Evolutionary conservation across 192 early-diverging fungal species (phyloP), one percentile per base, ranked within the genome.

Genomic region (Linnemannia schmuckeri): DNA sequence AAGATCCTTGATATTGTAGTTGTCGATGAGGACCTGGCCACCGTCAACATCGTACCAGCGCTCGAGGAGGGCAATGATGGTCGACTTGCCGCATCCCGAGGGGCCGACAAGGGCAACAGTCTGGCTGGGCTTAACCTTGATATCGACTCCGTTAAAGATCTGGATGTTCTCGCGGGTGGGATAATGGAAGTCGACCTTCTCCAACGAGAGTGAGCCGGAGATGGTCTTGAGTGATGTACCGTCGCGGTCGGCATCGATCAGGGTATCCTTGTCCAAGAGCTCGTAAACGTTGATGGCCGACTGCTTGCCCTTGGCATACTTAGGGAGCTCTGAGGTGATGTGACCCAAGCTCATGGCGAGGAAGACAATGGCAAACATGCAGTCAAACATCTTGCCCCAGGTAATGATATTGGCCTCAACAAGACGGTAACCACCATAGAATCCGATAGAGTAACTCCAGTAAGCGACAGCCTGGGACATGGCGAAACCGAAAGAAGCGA

Each of bases 41-140:
- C 74, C 81, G 38, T 70, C 37, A 24, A 89, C 81, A 83, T 98
- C 97, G 89, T 98, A 98, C 86, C 94, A 95, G 0, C 97, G 94
- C 82, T 97, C 91, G 33, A 94, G 82, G 74, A 95, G 87, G 41
- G 82, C 89, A 77, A 94, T 90, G 24, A 91, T 91, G 0, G 95
- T 95, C 1, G 92, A 93, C 80, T 98, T 98, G 72, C 97, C 97
- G 55, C 94, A 96, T 18, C 97, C 97, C 6, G 95, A 96, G 9
- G 93, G 90, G 4, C 97, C 97, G 6, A 97, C 97, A 40, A 98
- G 79, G 10, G 97, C 97, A 55, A 98, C 91, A 20, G 96, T 97
- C 84, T 90, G 87, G 35, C 95, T 95, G n/a, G 94, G 83, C 10
- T 84, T 71, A 6, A 88, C 90, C 2, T 55, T 80, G 47, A 92